Percentiles rank a stretch among this genome's conserved stretches.
These are phyloP conservation scores for Fragilariopsis cylindrus DNA, from an alignment of 108 stramenopile species.

Conservation along the genomic window DNA sequence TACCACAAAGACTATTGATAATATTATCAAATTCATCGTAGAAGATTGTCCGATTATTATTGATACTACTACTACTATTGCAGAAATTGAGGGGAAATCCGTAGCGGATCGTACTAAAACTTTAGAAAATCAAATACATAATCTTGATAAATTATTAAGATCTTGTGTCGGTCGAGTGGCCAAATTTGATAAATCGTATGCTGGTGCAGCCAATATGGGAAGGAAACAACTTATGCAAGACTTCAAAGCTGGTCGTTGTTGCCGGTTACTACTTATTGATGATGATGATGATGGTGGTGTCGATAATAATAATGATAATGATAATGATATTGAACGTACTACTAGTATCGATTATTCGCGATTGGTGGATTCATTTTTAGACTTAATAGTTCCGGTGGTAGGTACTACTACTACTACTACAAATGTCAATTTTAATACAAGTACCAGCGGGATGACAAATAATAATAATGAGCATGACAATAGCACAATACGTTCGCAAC, in stretches of 20 bases:
- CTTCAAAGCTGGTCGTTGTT: background rate
- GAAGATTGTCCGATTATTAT: conserved; percentile 21
- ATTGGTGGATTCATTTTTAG: background rate
- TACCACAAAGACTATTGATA: background rate
- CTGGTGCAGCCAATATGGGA: conserved; percentile 52
- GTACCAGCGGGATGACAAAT: background rate
- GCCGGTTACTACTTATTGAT: no score
- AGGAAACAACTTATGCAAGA: conserved; percentile 41
- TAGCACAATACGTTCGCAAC: conserved; percentile 1
- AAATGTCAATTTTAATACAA: background rate
- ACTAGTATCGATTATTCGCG: background rate
- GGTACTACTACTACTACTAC: background rate
- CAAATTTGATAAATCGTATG: conserved; percentile 41
- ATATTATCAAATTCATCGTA: conserved; percentile 22
- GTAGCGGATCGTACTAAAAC: conserved; percentile 45
- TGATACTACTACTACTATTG: conserved; percentile 1
- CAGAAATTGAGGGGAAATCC: conserved; percentile 33
- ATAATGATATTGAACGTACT: no score
- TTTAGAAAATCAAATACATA: conserved; percentile 39
- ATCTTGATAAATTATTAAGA: conserved; percentile 52
- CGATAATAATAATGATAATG: no score
- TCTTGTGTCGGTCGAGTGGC: conserved; percentile 56
- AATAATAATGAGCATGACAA: background rate
- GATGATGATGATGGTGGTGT: no score
- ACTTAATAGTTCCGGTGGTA: background rate